Percentiles rank a stretch among this genome's conserved stretches.
phyloP scores from a whole-genome alignment of 1,284 basidiomycete species.

The Trichosporon inkin region DNA sequence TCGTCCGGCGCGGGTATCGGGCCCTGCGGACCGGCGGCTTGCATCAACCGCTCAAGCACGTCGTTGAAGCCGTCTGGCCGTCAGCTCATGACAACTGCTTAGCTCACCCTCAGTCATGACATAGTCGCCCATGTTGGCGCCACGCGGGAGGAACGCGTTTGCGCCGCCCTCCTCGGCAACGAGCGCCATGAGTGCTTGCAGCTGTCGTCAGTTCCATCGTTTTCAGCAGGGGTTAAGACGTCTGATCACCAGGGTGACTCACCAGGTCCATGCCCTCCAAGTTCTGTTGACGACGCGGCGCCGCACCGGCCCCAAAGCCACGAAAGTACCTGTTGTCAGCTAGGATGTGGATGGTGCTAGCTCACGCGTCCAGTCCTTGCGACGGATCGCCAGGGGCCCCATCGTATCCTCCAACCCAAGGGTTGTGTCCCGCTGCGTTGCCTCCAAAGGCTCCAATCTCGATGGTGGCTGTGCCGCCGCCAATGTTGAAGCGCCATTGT shows the following conservation, averaged over 20 bases:
- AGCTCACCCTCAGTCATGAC: slow-evolving; percentile 42
- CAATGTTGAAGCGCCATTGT: slow-evolving; percentile 11
- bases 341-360: too few species aligned
- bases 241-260: not conserved
- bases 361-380: slow-evolving; percentile 17
- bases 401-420: slow-evolving; percentile 12
- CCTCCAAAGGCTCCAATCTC: slow-evolving; percentile 3
- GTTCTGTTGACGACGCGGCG: slow-evolving; percentile 6
- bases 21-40: slow-evolving; percentile 46
- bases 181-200: slow-evolving; percentile 34
- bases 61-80: slow-evolving; percentile 43
- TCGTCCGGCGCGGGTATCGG: slow-evolving; percentile 44
- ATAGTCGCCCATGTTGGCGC: slow-evolving; percentile 40
- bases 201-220: slow-evolving; percentile 20
- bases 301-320: slow-evolving; percentile 29
- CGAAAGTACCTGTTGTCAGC: slow-evolving; percentile 30
- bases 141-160: slow-evolving; percentile 18
- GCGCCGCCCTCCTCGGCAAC: slow-evolving; percentile 30
- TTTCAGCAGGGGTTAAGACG: not conserved
- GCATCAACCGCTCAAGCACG: slow-evolving; percentile 47
- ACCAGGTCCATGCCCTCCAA: slow-evolving; percentile 30
- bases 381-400: slow-evolving; percentile 14
- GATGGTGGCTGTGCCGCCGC: slow-evolving; percentile 11
- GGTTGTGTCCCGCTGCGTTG: slow-evolving; percentile 9
- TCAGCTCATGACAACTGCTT: not conserved